These are phyloP conservation scores for Schizophyllum amplum DNA, from an alignment of 1,284 basidiomycete genomes.

Conservation along the genomic window DNA sequence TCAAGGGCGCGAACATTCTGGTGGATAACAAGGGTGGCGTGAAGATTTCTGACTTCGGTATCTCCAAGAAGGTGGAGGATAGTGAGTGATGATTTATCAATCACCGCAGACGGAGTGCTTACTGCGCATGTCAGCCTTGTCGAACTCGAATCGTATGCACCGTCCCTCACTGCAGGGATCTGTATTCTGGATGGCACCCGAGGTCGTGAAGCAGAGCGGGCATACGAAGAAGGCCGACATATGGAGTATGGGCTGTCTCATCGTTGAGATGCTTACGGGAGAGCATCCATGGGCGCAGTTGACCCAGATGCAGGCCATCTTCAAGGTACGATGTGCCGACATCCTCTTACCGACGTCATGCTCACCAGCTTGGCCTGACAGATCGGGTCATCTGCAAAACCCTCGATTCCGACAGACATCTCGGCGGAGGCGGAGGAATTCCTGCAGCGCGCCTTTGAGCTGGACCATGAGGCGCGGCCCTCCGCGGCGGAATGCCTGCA, in stretches of 20 bases:
- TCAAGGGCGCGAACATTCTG: constrained; percentile 97
- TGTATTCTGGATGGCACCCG: constrained; percentile 99
- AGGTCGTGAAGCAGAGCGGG: constrained; percentile 93
- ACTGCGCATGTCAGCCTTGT: constrained; percentile 47
- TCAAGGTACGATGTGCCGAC: constrained; percentile 62
- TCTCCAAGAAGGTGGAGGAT: constrained; percentile 96
- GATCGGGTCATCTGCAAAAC: constrained; percentile 85
- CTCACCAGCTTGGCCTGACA: constrained; percentile 22
- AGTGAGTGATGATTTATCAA: constrained; percentile 48
- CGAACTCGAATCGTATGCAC: constrained; percentile 73
- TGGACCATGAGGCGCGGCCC: constrained; percentile 78
- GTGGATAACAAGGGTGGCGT: constrained; percentile 98
- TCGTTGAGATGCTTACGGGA: constrained; percentile 98
- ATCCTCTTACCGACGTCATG: not conserved
- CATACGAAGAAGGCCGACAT: constrained; percentile 97
- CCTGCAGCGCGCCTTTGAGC: constrained; percentile 77
- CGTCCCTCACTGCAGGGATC: constrained; percentile 93
- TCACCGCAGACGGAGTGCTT: constrained; percentile 5
- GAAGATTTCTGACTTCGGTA: constrained; percentile 99
- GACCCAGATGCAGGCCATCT: constrained; percentile 99
- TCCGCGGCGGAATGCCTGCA: constrained; percentile 69
- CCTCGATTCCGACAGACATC: constrained; percentile 83
- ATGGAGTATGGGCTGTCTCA: constrained; percentile 96
- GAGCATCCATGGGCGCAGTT: constrained; percentile 96
- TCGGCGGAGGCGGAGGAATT: constrained; percentile 81